Base-by-base conservation (phyloP, 202 grass and related monocot genomes). In the Hordeum pubiflorum region DNA sequence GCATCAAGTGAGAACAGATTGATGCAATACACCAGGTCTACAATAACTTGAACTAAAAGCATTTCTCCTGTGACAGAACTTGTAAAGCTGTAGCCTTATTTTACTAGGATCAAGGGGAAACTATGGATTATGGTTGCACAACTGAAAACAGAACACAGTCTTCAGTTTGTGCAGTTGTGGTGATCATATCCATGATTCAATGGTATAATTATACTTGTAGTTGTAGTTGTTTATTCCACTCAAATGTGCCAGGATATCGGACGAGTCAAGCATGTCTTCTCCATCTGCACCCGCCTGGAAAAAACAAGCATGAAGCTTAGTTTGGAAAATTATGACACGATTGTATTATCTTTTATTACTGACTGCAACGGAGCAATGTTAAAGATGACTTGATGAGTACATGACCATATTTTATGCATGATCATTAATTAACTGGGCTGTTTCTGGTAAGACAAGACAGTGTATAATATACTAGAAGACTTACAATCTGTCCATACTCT, bases 101-200 rank as follows among this genome's bases (percentile, higher is more conserved):
- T 81, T 65, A 76, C 18, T 76, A 58, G 80, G 75, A 83, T 52
- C 70, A 79, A 79, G 63, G 33, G 40, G 46, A 85, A 82, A 60
- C 20, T 79, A n/a, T 32, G 68, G 61, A 73, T 57, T 76, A 85
- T 80, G 69, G 41, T 75, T 77, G 81, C 62, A 63, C 40, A 61
- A 24, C 66, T 76, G 65, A 63, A 89, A 89, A 79, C 34, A 73
- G 79, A 83, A 50, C 67, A 57, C 6, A 23, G 18, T 36, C 6
- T 72, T 85, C 14, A 65, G 61, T 84, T 82, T 87, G 50, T 76
- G 38, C 46, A 70, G 81, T 74, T 76, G 66, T 76, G 82, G 61
- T 74, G 73, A 59, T 87, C 74, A 91, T 78, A 91, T 91, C 91
- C 91, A 94, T 46, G 91, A 89, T 68, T 94, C 91, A 21, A 94